These are phyloP conservation scores for Hymenochaete sp. DNA, from an alignment of 1,284 basidiomycete genomes.

Conservation along the genomic window DNA sequence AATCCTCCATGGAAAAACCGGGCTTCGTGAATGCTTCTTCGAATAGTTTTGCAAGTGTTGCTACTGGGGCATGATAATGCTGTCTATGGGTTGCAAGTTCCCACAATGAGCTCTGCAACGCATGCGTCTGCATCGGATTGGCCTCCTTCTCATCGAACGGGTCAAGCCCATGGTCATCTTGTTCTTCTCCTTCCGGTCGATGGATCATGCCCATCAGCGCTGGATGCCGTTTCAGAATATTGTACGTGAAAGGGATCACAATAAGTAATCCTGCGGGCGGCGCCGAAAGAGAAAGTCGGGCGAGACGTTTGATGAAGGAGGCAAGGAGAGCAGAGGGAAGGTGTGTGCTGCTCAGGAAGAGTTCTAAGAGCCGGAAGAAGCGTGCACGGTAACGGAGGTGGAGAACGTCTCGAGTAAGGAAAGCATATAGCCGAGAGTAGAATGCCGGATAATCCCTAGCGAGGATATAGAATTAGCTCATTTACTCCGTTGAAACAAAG, in stretches of 20 bases:
- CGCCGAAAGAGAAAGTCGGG: conserved; percentile 75
- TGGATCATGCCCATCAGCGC: conserved; percentile 92
- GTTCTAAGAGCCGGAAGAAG: conserved; percentile 88
- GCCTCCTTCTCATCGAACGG: conserved; percentile 63
- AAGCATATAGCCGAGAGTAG: conserved; percentile 87
- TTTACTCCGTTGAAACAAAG: background rate
- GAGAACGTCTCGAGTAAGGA: conserved; percentile 80
- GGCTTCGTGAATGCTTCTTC: conserved; percentile 91
- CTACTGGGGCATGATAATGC: conserved; percentile 83
- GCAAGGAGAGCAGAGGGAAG: conserved; percentile 85
- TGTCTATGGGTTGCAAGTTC: conserved; percentile 74
- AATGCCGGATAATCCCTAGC: conserved; percentile 92
- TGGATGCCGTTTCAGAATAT: conserved; percentile 88
- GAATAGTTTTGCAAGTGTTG: conserved; percentile 81
- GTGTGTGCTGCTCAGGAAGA: conserved; percentile 90
- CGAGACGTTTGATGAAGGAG: conserved; percentile 89
- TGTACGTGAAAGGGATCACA: conserved; percentile 91
- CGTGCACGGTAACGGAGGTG: conserved; percentile 90
- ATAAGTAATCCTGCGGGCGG: conserved; percentile 89
- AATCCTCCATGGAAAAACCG: conserved; percentile 88
- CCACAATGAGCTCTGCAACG: conserved; percentile 86
- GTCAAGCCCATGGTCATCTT: conserved; percentile 36
- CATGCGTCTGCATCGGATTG: conserved; percentile 73
- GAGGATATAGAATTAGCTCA: conserved; percentile 5
- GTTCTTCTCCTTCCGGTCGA: conserved; percentile 34